Evolutionary conservation across 2,329 filamentous ascomycete genomes (phyloP), one percentile per base, ranked within the genome.

Genomic region (Delphinella strobiligena): DNA sequence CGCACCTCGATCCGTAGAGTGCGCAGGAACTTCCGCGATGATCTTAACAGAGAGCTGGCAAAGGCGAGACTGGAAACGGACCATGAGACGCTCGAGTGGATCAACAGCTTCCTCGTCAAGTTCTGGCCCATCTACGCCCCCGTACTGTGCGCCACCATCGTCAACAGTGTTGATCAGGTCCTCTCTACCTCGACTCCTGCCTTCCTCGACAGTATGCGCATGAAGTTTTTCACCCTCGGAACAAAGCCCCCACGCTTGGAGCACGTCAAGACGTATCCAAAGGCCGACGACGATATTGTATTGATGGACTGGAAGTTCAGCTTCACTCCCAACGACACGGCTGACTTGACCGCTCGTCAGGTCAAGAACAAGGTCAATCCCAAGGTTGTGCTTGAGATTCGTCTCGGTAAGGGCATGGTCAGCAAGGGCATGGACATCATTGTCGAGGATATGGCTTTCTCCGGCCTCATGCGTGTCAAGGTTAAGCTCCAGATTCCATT

Each of bases 241-340:
- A 88, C 84, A 7, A 98, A 98, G 64, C 89, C 91, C 19, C 93
- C 93, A 4, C 79, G 91, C 19, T 75, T 98, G 69, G 91, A 98
- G 63, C 88, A 96, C 55, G 91, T 98, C 61, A 96, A 94, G 69
- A 94, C 91, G 0, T 95, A 98, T 52, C 89, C 89, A 42, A 93
- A 91, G 61, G 85, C 84, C 1, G 86, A 95, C 51, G 88, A 95
- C 47, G 91, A 98, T 55, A 80, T 88, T 43, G 86, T 98, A 31
- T 75, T 96, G 54, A 98, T 98, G 91, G 91, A 98, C 59, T 98
- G 91, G 91, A 94, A 93, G 55, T 98, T 98, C 63, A 96, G 89
- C 70, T 98, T 98, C 66, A 96, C 85, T 0, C 91, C 91, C 24
- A 96, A 91, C 50, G 93, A 98, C 60, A 83, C 76, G 2, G 79